A percentile compares a stretch with the other conserved stretches of the same genome.
Conservation (phyloP, 2,329 filamentous ascomycete genomes). For the Ascochyta rabiei region DNA sequence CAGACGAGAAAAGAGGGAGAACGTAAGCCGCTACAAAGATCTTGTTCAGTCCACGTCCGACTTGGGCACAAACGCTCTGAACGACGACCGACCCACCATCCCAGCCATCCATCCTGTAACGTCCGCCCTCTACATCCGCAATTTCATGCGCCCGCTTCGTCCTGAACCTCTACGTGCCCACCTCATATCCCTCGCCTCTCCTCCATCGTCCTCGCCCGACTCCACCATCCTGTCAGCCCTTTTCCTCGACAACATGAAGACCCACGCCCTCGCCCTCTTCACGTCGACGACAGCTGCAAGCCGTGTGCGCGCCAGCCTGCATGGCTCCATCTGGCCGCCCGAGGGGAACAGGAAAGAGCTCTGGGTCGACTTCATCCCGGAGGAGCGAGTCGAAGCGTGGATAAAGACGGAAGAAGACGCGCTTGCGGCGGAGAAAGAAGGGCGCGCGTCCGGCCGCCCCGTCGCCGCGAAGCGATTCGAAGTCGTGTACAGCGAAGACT, state of each 20-base stretch:
- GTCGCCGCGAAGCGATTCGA: slow-evolving; percentile 38
- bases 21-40: slow-evolving; percentile 43
- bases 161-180: slow-evolving; percentile 70
- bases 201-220: slow-evolving; percentile 57
- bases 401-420: slow-evolving; percentile 58
- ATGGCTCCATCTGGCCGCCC: slow-evolving; percentile 82
- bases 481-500: slow-evolving; percentile 35
- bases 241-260: slow-evolving; percentile 83
- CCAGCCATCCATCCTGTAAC: slow-evolving; percentile 52
- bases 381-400: slow-evolving; percentile 75
- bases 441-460: slow-evolving; percentile 26
- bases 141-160: slow-evolving; percentile 87
- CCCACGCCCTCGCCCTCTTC: slow-evolving; percentile 84
- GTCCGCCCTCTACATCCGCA: slow-evolving; percentile 76
- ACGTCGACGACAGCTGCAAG: slow-evolving; percentile 71
- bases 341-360: slow-evolving; percentile 83
- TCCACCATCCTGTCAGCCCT: slow-evolving; percentile 50
- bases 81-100: slow-evolving; percentile 40
- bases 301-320: slow-evolving; percentile 75
- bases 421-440: slow-evolving; percentile 36
- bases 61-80: slow-evolving; percentile 20
- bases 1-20: slow-evolving; percentile 36
- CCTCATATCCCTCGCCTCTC: slow-evolving; percentile 70
- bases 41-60: slow-evolving; percentile 33
- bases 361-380: slow-evolving; percentile 88